Evolutionary conservation across 2,329 filamentous ascomycete genomes (phyloP), one percentile per base, ranked within the genome.

Genomic region (Scytalidium lignicola): DNA sequence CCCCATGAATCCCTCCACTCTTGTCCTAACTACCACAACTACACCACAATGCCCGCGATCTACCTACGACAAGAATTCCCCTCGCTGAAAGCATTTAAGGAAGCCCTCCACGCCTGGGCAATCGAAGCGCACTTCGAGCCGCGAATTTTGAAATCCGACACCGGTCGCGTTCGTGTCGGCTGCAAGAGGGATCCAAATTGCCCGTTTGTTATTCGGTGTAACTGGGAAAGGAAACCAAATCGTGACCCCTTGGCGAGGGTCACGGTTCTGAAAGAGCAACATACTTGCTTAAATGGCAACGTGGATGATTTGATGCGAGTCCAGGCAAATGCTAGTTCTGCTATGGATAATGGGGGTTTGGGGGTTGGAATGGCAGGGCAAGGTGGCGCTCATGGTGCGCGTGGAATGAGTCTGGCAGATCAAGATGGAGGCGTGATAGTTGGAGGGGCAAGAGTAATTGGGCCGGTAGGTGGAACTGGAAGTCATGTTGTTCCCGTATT

Each of bases 41-140:
- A 37, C 28, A 21, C n/a, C 22, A 45, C 17, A 46, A 64, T 65
- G 62, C 62, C 62, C 23, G 58, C 62, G 2, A 53, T 65, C n/a
- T 58, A 63, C 9, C 53, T 64, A 23, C 57, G 60, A 19, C 58
- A 65, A 37, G 60, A 63, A 57, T 65, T 65, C 51, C 62, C 62
- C 3, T 59, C 61, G 9, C 53, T 65, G 0, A 62, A 62, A 51
- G 60, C 61, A 15, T 65, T 65, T 53, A 65, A 65, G 46, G 62
- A 65, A 47, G 62, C 62, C 3, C 57, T 65, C 0, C 61, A 65
- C 48, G 57, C 59, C 17, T 65, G 62, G 62, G 62, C 62, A 23
- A 65, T 65, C 52, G 62, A 65, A 51, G 58, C 60, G 19, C 62
- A 65, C 53, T 65, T 65, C 54, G 62, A 65, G 46, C 62, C 62